Percentiles rank a stretch among this genome's conserved stretches.
Conservation (phyloP, 371 early-diverging fungal genomes). For the Cokeromyces recurvatus region DNA sequence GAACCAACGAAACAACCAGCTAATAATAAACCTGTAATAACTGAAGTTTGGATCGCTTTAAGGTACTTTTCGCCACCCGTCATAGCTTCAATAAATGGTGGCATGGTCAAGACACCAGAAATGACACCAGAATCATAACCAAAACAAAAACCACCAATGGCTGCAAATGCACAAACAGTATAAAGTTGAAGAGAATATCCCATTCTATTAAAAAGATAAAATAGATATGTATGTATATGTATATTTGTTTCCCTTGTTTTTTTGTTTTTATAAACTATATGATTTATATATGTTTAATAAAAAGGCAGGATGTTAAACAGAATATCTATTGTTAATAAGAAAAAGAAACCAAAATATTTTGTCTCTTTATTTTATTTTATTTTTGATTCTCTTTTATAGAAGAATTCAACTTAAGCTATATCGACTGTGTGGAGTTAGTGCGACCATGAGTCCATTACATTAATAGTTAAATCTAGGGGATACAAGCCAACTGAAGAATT, state of each 20-base stretch:
- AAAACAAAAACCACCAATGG: slow-evolving; percentile 50
- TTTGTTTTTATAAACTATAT: too few species aligned
- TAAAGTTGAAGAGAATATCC: slow-evolving; percentile 22
- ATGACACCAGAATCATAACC: slow-evolving; percentile 56
- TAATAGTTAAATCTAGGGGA: slow-evolving; percentile 2
- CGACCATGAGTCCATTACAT: not conserved
- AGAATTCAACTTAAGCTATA: not conserved
- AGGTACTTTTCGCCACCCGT: slow-evolving; percentile 18
- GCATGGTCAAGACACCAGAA: slow-evolving; percentile 46
- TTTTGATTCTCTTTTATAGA: slow-evolving; percentile 1
- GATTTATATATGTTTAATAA: too few species aligned
- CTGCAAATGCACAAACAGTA: slow-evolving; percentile 33
- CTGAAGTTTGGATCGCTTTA: slow-evolving; percentile 38
- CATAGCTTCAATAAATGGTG: slow-evolving; percentile 37
- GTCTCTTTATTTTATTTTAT: too few species aligned
- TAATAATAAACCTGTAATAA: slow-evolving; percentile 39
- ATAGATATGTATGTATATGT: slow-evolving; percentile 1
- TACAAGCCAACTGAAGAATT: slow-evolving; percentile 9
- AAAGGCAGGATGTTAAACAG: too few species aligned
- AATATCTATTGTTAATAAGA: too few species aligned
- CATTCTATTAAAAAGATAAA: slow-evolving; percentile 13
- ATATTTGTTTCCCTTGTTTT: too few species aligned
- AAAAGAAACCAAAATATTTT: not conserved
- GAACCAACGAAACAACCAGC: slow-evolving; percentile 52
- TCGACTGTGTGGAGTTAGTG: not conserved